These are phyloP conservation scores for Primulina huaijiensis DNA, from an alignment of 257 asterid genomes.

Conservation along the genomic window DNA sequence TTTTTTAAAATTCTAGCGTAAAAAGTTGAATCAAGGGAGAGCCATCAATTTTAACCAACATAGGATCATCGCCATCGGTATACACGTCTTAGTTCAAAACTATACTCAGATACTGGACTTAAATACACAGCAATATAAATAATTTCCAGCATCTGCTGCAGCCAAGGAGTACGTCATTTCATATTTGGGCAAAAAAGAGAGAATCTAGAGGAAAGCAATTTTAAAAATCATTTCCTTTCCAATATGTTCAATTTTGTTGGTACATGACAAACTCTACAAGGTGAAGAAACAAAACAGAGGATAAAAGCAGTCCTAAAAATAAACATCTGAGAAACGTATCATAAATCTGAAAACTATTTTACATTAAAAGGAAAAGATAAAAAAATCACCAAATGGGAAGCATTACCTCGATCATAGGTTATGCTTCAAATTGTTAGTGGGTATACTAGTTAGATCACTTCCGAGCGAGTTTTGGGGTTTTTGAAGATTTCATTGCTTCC, in stretches of 20 bases:
- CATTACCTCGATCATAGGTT: constrained; percentile 24
- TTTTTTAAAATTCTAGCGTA: no score
- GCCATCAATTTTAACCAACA: background rate
- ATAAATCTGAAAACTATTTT: constrained; percentile 29
- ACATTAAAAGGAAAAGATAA: constrained; percentile 28
- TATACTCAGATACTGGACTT: background rate
- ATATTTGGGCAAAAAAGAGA: background rate
- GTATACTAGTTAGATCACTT: constrained; percentile 43
- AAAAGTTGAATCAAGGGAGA: background rate
- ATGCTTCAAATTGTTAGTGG: constrained; percentile 31
- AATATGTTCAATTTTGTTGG: background rate
- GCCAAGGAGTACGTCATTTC: background rate
- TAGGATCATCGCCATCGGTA: background rate
- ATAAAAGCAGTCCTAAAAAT: constrained; percentile 1
- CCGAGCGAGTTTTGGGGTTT: constrained; percentile 21
- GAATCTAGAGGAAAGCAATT: background rate
- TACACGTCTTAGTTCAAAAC: background rate
- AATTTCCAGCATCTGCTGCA: background rate
- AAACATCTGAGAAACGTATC: constrained; percentile 21
- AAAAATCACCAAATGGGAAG: constrained; percentile 21
- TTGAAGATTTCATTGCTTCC: constrained; percentile 27
- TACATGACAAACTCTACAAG: constrained; percentile 34
- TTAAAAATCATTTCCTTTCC: background rate
- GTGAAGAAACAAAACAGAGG: constrained; percentile 15
- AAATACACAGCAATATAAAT: background rate